Percentiles rank a stretch among this genome's conserved stretches.
Conservation (phyloP, 1,139 yeast genomes). For the Scheffersomyces quercinus region DNA sequence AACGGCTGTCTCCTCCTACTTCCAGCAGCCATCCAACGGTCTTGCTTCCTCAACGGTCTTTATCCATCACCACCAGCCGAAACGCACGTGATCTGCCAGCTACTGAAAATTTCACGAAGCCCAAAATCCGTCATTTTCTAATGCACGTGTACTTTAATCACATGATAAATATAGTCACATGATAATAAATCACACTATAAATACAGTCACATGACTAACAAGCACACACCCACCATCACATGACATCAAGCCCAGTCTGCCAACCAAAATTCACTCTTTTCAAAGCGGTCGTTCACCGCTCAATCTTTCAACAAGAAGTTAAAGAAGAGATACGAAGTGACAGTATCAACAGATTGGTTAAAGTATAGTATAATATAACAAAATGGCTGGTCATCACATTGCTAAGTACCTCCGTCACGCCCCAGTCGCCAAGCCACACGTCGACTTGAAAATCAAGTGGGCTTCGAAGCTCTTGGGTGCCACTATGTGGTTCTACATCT, state of each 20-base stretch:
- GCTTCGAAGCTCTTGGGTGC: constrained; percentile 72
- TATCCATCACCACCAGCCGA: too few species aligned
- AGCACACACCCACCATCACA: neutral
- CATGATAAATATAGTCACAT: too few species aligned
- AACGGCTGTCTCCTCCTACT: too few species aligned
- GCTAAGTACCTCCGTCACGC: constrained; percentile 55
- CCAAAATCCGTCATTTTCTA: too few species aligned
- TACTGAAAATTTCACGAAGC: too few species aligned
- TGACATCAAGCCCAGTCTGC: constrained; percentile 7
- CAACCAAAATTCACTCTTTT: constrained; percentile 12
- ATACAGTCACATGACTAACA: too few species aligned
- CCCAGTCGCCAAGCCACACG: constrained; percentile 54
- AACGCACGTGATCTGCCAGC: too few species aligned
- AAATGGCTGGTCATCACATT: constrained; percentile 46
- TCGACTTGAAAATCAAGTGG: constrained; percentile 54
- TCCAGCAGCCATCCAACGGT: too few species aligned
- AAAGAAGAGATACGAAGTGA: too few species aligned
- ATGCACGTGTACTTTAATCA: too few species aligned
- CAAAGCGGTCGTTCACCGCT: constrained; percentile 2
- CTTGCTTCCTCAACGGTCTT: too few species aligned
- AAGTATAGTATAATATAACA: constrained; percentile 1
- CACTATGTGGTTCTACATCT: constrained; percentile 85
- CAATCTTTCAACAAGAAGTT: neutral
- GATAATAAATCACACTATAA: too few species aligned
- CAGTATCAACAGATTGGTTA: neutral